Percentiles rank a stretch among this genome's conserved stretches.
phyloP scores from a whole-genome alignment of 2,329 filamentous ascomycete species.

The Leptosphaerulina australis region DNA sequence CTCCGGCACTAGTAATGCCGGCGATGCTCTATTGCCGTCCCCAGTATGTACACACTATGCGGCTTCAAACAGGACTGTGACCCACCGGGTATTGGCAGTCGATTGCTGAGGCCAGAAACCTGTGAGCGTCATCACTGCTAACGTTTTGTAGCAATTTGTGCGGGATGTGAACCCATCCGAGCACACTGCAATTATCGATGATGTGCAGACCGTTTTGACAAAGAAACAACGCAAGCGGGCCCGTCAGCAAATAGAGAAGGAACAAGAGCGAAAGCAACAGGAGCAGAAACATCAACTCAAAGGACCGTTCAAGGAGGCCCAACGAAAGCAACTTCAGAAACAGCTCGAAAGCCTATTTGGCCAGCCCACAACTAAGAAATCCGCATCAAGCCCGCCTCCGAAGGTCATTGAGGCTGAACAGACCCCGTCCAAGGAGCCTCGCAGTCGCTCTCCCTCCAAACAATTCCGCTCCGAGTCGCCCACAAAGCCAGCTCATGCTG shows the following conservation, averaged over 20 bases:
- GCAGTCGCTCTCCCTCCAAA: constrained; percentile 14
- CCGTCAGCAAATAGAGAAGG: constrained; percentile 35
- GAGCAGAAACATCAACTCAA: constrained; percentile 15
- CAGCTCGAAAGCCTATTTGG: constrained; percentile 12
- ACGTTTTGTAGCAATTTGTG: constrained; percentile 1
- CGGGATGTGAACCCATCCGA: constrained; percentile 1
- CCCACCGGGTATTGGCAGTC: background rate
- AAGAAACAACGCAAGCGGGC: constrained; percentile 38
- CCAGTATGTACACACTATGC: constrained; percentile 4
- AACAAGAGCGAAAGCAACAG: constrained; percentile 19
- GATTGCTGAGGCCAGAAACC: background rate
- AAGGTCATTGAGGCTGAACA: constrained; percentile 1
- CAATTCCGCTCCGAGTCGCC: background rate
- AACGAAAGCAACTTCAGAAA: constrained; percentile 18
- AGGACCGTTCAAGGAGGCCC: constrained; percentile 16
- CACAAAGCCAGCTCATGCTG: background rate
- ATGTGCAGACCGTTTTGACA: constrained; percentile 18
- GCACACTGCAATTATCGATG: constrained; percentile 3
- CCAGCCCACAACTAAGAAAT: background rate
- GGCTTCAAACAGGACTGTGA: background rate
- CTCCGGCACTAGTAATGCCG: constrained; percentile 50
- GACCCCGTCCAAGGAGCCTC: constrained; percentile 11
- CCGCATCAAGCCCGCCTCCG: background rate
- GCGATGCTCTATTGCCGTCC: constrained; percentile 47
- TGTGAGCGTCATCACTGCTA: background rate